These are phyloP conservation scores for Saprolegnia diclina DNA, from an alignment of 352 stramenopile genomes.

Conservation along the genomic window DNA sequence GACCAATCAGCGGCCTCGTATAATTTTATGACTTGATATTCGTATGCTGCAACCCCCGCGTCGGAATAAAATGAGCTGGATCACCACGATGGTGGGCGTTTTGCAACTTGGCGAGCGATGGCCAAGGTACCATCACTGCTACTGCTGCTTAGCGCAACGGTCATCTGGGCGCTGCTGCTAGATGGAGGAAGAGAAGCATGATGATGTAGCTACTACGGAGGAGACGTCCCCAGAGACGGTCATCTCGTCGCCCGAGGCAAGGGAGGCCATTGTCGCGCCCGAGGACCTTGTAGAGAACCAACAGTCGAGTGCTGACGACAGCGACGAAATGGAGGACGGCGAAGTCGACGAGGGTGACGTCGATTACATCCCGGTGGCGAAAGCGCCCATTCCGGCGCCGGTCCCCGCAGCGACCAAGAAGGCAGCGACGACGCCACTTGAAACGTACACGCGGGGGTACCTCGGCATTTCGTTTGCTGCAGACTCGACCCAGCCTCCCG, in stretches of 20 bases:
- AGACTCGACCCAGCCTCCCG: conserved; percentile 12
- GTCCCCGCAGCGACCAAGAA: neutral
- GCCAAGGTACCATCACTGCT: too few relatives aligned
- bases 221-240: too few relatives aligned
- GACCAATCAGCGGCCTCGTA: too few relatives aligned
- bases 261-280: neutral
- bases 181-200: neutral
- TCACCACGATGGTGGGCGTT: too few relatives aligned
- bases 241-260: neutral
- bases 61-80: too few relatives aligned
- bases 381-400: neutral
- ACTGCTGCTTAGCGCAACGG: too few relatives aligned
- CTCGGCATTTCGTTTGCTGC: conserved; percentile 9
- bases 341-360: conserved; percentile 20
- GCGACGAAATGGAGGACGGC: conserved; percentile 16
- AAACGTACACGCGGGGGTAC: conserved; percentile 15
- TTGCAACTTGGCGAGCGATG: too few relatives aligned
- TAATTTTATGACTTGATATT: too few relatives aligned
- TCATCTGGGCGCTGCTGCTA: too few relatives aligned
- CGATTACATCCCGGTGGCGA: neutral
- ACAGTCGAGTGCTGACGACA: neutral
- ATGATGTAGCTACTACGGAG: neutral
- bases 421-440: conserved; percentile 8
- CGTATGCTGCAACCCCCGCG: too few relatives aligned
- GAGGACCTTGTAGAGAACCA: neutral